These are phyloP conservation scores for Grifola frondosa DNA, from an alignment of 1,284 basidiomycete genomes.

Conservation along the genomic window DNA sequence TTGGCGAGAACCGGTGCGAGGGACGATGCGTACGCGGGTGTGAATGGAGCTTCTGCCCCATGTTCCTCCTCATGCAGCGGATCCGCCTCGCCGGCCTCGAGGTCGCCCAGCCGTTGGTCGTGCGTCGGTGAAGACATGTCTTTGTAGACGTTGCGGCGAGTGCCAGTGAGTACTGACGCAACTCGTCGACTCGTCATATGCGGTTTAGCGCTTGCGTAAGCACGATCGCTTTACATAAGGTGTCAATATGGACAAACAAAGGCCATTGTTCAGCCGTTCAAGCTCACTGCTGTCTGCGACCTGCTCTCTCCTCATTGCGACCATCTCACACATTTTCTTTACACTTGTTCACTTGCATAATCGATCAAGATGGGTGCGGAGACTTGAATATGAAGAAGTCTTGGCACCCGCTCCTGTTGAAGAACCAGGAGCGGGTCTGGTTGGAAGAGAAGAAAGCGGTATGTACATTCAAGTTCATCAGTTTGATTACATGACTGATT, in stretches of 20 bases:
- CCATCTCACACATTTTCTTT: constrained; percentile 13
- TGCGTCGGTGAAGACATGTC: constrained; percentile 29
- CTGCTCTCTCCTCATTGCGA: not conserved
- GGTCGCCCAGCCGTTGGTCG: constrained; percentile 33
- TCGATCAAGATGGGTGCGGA: constrained; percentile 85
- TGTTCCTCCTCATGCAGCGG: constrained; percentile 25
- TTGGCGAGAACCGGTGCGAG: constrained; percentile 19
- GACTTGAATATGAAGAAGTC: constrained; percentile 98
- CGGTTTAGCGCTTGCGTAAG: constrained; percentile 7
- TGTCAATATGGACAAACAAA: constrained; percentile 21
- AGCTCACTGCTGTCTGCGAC: constrained; percentile 5
- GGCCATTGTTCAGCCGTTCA: constrained; percentile 5
- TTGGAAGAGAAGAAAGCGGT: constrained; percentile 96
- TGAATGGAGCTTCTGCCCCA: constrained; percentile 9
- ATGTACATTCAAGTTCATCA: constrained; percentile 32
- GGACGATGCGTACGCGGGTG: constrained; percentile 29
- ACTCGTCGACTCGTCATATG: constrained; percentile 18
- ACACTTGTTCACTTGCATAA: constrained; percentile 20
- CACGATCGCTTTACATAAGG: constrained; percentile 3
- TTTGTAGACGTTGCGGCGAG: too few species aligned
- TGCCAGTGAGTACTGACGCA: constrained; percentile 19
- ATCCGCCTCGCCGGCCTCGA: constrained; percentile 37
- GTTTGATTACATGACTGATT: not conserved
- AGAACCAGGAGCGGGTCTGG: constrained; percentile 99
- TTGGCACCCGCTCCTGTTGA: constrained; percentile 97